Evolutionary conservation across 176 grass and related monocot genomes (phyloP).

Genomic region (Eleusine coracana): DNA sequence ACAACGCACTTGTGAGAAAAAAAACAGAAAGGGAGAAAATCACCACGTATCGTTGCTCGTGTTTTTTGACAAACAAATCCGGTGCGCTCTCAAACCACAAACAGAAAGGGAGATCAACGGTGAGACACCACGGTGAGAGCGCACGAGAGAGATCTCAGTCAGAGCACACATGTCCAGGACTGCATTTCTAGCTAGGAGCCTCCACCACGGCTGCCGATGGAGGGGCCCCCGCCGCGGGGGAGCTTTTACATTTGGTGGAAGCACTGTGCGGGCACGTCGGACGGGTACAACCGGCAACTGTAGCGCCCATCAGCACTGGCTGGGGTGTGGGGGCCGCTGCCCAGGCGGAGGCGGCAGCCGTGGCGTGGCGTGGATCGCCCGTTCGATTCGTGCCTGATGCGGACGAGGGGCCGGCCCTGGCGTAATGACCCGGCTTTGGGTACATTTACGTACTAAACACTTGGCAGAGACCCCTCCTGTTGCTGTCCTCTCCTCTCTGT

Average conservation of each 20-base stretch:
- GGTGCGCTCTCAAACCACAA: not conserved
- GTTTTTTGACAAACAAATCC: not conserved
- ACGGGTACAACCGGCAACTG: constrained; percentile 37
- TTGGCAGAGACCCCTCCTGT: constrained; percentile 15
- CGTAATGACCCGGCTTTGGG: constrained; percentile 21
- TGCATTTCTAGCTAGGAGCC: not conserved
- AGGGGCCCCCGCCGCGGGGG: not conserved
- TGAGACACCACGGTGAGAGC: not conserved
- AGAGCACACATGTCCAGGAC: too few species aligned
- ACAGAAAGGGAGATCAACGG: not conserved
- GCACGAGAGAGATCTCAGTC: not conserved
- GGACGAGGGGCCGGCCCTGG: not conserved
- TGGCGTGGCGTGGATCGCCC: constrained; percentile 5
- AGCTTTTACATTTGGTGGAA: not conserved
- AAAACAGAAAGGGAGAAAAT: not conserved
- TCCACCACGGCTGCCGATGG: too few species aligned
- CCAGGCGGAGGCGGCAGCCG: not conserved
- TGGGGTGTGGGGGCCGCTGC: not conserved
- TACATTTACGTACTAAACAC: not conserved
- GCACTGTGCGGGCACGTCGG: constrained; percentile 44
- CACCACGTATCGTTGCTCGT: not conserved
- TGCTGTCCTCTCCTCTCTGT: not conserved
- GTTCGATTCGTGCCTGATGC: constrained; percentile 12
- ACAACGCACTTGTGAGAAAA: not conserved
- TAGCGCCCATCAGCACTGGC: constrained; percentile 33